phyloP scores from a whole-genome alignment of 2,329 filamentous ascomycete genomes.

The Rhexocercosporidium sp. region DNA sequence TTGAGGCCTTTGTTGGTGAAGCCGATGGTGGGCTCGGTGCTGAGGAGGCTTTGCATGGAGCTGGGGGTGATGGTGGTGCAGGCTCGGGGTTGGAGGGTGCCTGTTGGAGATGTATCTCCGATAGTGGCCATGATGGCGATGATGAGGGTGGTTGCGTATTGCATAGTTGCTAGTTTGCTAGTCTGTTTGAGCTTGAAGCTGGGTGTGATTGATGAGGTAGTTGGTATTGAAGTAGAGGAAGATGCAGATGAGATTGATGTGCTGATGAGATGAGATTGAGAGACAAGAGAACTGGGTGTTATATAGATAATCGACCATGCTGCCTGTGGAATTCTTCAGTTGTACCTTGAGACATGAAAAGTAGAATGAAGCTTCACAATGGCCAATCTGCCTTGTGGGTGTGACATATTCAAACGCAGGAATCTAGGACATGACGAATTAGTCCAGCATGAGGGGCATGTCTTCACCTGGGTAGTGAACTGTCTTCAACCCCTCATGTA shows the following conservation, averaged over 20 bases:
- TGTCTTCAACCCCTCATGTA: background rate
- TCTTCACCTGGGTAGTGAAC: background rate
- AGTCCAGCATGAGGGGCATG: background rate
- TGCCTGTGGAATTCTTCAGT: background rate
- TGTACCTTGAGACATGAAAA: background rate
- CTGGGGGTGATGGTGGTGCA: conserved; percentile 24
- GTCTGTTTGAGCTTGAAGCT: conserved; percentile 3
- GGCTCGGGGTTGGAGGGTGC: conserved; percentile 10
- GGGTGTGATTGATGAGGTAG: background rate
- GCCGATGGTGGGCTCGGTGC: conserved; percentile 13
- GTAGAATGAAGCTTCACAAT: background rate
- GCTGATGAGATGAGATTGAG: background rate
- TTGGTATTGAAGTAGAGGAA: background rate
- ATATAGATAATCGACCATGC: background rate
- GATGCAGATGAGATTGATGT: background rate
- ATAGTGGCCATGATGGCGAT: conserved; percentile 11
- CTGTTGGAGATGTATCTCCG: conserved; percentile 11
- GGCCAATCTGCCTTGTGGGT: background rate
- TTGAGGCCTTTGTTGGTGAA: background rate
- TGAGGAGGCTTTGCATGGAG: conserved; percentile 11
- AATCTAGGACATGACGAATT: background rate
- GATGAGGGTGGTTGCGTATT: conserved; percentile 3
- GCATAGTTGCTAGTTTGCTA: background rate
- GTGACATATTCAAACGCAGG: background rate
- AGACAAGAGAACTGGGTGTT: background rate